These are phyloP conservation scores for Fusarium palustre DNA, from an alignment of 2,329 filamentous ascomycete genomes.

Conservation along the genomic window DNA sequence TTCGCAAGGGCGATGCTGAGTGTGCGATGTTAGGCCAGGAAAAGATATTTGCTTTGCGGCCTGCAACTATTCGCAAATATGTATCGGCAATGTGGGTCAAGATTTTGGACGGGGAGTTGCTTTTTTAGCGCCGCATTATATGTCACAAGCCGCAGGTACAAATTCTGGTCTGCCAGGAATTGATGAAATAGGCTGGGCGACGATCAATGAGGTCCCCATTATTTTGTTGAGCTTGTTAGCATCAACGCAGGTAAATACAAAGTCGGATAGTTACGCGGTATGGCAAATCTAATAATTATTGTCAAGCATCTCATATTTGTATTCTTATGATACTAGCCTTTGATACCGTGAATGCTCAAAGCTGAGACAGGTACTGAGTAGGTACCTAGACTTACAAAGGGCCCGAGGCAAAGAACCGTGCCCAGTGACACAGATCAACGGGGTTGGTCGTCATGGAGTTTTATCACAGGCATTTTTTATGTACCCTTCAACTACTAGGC, in stretches of 20 bases:
- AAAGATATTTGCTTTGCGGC: neutral
- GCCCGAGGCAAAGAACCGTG: slow-evolving; percentile 22
- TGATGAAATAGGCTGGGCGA: neutral
- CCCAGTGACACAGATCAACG: slow-evolving; percentile 8
- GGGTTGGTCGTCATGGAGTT: slow-evolving; percentile 20
- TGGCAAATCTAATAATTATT: neutral
- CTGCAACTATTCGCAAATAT: slow-evolving; percentile 31
- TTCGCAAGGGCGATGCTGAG: neutral
- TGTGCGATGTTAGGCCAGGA: slow-evolving; percentile 1
- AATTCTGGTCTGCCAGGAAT: slow-evolving; percentile 7
- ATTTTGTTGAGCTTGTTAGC: neutral
- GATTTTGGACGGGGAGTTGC: slow-evolving; percentile 28
- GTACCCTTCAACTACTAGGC: neutral
- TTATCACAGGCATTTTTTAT: neutral
- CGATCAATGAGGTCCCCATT: slow-evolving; percentile 3
- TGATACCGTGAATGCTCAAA: neutral
- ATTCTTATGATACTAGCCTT: neutral
- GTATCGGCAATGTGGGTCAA: slow-evolving; percentile 26
- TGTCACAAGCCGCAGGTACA: slow-evolving; percentile 28
- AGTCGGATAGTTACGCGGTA: neutral
- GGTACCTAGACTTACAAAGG: neutral
- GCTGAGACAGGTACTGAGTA: neutral
- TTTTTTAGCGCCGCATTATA: slow-evolving; percentile 29
- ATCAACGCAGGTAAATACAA: neutral
- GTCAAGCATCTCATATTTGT: neutral